Conservation (phyloP, 345 rosid species). For the Trapa incisa region DNA sequence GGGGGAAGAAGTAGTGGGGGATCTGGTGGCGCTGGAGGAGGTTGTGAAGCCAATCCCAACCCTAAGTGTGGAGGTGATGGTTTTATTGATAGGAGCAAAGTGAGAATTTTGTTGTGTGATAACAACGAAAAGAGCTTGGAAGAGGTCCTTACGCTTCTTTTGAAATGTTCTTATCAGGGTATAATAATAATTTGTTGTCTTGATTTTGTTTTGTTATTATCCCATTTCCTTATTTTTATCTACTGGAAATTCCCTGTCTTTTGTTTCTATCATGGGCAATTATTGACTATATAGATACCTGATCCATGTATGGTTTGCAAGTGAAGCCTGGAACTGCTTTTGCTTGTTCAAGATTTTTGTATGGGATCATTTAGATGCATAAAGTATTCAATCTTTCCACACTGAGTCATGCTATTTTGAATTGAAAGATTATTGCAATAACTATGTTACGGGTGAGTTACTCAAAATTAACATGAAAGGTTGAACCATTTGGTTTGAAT, state of each 20-base stretch:
- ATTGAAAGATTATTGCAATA: not conserved
- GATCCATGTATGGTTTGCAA: not conserved
- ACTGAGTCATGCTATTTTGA: not conserved
- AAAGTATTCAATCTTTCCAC: not conserved
- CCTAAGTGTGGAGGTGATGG: conserved; percentile 56
- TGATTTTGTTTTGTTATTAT: not conserved
- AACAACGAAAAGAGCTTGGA: conserved; percentile 59
- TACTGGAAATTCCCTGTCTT: not conserved
- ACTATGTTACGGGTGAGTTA: not conserved
- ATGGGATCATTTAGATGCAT: not conserved
- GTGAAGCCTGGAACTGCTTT: not conserved
- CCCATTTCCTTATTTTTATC: not conserved
- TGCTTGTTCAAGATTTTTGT: not conserved
- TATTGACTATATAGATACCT: not conserved
- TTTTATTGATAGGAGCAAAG: conserved; percentile 88
- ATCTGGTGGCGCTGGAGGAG: conserved; percentile 15
- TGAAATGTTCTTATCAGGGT: conserved; percentile 94
- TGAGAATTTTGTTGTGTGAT: conserved; percentile 91
- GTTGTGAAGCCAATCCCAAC: conserved; percentile 11
- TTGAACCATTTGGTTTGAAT: not conserved
- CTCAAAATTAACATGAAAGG: not conserved
- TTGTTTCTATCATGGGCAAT: not conserved
- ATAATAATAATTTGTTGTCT: conserved; percentile 7
- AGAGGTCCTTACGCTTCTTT: conserved; percentile 67
- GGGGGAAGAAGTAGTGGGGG: not conserved